phyloP scores from a whole-genome alignment of 129 eudicot genomes.

The Pittosporum tobira region DNA sequence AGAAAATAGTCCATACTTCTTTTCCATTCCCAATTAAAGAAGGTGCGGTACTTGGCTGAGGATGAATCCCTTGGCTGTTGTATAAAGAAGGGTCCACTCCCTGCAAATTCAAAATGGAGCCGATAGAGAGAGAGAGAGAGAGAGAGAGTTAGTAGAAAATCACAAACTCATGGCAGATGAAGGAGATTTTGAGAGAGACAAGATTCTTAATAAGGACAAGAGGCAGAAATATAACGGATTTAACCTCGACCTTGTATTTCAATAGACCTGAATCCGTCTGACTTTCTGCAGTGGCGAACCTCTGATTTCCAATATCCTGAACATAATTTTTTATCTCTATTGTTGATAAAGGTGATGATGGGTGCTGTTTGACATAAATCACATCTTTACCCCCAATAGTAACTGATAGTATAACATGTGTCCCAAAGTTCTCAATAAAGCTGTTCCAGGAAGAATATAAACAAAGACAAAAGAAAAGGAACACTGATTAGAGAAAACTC shows the following conservation, averaged over 20 bases:
- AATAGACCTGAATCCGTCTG: slow-evolving; percentile 56
- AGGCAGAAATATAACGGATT: slow-evolving; percentile 18
- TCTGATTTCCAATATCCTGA: slow-evolving; percentile 73
- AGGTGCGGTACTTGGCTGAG: slow-evolving; percentile 73
- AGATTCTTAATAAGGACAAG: background rate
- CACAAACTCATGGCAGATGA: background rate
- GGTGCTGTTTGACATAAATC: slow-evolving; percentile 71
- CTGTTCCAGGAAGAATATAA: slow-evolving; percentile 27
- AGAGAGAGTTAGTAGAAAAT: background rate
- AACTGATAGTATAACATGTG: slow-evolving; percentile 78
- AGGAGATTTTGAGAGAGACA: background rate
- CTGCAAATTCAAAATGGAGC: slow-evolving; percentile 22
- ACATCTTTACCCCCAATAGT: slow-evolving; percentile 97
- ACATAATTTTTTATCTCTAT: slow-evolving; percentile 71
- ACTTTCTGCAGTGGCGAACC: slow-evolving; percentile 53
- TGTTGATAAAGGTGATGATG: slow-evolving; percentile 60
- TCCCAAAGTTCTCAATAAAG: slow-evolving; percentile 88
- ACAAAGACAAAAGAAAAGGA: background rate
- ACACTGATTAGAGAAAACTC: background rate
- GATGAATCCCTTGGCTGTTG: slow-evolving; percentile 91
- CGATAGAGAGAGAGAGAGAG: background rate
- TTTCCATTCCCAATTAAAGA: slow-evolving; percentile 64
- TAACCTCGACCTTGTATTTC: slow-evolving; percentile 71
- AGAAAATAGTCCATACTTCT: slow-evolving; percentile 58
- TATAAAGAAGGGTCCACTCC: slow-evolving; percentile 68